phyloP scores from a whole-genome alignment of 192 early-diverging fungal species.

The Coemansia sp. region DNA sequence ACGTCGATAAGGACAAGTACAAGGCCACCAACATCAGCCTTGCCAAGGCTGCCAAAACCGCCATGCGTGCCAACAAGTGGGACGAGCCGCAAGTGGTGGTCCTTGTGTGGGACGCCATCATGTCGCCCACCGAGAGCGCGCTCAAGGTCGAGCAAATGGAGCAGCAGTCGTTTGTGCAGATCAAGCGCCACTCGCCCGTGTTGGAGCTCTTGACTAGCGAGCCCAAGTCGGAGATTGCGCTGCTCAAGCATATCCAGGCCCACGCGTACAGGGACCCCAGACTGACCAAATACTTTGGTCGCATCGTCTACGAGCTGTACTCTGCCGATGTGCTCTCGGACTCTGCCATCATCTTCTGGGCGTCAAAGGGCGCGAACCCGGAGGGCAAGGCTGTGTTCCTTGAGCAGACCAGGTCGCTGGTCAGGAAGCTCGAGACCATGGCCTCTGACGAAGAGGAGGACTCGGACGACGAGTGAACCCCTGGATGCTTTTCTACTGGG shows the following conservation, averaged over 20 bases:
- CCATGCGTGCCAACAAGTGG: constrained; percentile 59
- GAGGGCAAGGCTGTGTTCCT: constrained; percentile 88
- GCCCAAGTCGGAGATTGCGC: constrained; percentile 70
- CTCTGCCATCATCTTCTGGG: constrained; percentile 92
- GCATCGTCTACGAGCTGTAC: constrained; percentile 81
- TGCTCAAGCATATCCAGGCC: constrained; percentile 83
- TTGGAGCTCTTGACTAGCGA: constrained; percentile 66
- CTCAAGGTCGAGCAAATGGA: constrained; percentile 85
- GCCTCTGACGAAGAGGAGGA: constrained; percentile 59
- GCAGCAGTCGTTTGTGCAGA: constrained; percentile 61
- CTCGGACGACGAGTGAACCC: constrained; percentile 19
- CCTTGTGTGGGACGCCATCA: constrained; percentile 81
- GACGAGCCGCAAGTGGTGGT: constrained; percentile 71
- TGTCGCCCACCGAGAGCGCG: constrained; percentile 76
- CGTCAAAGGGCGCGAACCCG: constrained; percentile 81
- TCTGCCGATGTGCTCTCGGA: constrained; percentile 89
- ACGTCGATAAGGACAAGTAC: constrained; percentile 12
- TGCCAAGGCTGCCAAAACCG: constrained; percentile 25
- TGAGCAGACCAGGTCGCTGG: constrained; percentile 92
- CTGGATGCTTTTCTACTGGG: no score
- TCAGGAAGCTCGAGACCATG: constrained; percentile 73
- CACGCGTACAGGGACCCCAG: constrained; percentile 86
- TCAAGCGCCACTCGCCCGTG: constrained; percentile 70
- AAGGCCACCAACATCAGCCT: constrained; percentile 28
- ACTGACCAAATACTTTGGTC: constrained; percentile 83